Conservation (phyloP, 2,329 filamentous ascomycete genomes). For the Aspergillus nomiae region DNA sequence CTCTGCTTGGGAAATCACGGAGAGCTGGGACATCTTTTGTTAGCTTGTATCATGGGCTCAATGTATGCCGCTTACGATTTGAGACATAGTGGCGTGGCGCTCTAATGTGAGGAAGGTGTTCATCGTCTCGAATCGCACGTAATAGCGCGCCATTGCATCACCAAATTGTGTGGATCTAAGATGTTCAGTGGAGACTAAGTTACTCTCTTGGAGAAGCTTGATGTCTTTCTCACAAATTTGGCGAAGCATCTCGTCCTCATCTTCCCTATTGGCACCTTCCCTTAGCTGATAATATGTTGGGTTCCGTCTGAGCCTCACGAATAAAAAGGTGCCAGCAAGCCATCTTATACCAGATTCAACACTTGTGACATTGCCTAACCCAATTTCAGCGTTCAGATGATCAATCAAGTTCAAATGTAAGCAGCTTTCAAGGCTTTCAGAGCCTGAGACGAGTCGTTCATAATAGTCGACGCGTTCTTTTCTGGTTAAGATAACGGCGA, state of each 20-base stretch:
- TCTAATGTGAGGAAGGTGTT: constrained; percentile 66
- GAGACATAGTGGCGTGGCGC: constrained; percentile 61
- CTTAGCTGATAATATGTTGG: constrained; percentile 70
- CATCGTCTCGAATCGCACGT: constrained; percentile 80
- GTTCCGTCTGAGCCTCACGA: constrained; percentile 71
- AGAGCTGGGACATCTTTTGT: constrained; percentile 54
- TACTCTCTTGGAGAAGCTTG: constrained; percentile 60
- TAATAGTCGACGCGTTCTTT: constrained; percentile 66
- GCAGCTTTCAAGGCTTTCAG: constrained; percentile 74
- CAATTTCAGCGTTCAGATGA: constrained; percentile 82
- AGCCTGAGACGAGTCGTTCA: constrained; percentile 71
- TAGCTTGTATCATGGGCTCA: constrained; percentile 1
- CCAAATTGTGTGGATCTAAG: constrained; percentile 72
- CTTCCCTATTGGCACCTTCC: constrained; percentile 50
- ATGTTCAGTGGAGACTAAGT: constrained; percentile 56
- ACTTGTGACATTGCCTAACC: constrained; percentile 70
- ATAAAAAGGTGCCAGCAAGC: constrained; percentile 77
- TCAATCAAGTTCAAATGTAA: constrained; percentile 79
- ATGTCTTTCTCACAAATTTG: constrained; percentile 72
- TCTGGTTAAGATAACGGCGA: constrained; percentile 78
- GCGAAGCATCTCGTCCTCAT: constrained; percentile 66
- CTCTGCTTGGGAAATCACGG: constrained; percentile 64
- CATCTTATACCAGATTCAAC: constrained; percentile 68
- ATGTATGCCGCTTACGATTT: constrained; percentile 58
- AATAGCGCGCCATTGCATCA: constrained; percentile 80